Evolutionary conservation across 192 early-diverging fungal genomes (phyloP).

Genomic region (Geranomyces michiganensis): DNA sequence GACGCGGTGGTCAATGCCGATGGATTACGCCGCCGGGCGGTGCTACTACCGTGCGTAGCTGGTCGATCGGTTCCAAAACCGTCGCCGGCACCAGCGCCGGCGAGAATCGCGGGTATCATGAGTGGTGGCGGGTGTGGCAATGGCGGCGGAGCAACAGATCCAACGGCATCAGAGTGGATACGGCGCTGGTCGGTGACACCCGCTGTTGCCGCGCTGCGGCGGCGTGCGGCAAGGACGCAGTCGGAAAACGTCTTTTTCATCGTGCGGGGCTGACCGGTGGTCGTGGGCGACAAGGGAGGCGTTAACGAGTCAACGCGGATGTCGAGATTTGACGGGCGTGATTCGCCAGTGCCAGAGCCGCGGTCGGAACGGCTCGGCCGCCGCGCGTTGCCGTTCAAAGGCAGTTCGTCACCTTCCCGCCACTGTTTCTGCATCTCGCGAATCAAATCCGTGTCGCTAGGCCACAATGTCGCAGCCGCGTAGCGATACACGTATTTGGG

Average conservation of each 20-base stretch:
- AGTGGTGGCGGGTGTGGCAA: conserved; percentile 10
- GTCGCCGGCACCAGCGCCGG: neutral
- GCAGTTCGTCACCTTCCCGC: conserved; percentile 35
- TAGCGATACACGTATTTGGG: conserved; percentile 72
- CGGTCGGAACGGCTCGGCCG: too few species aligned
- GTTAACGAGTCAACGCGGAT: conserved; percentile 12
- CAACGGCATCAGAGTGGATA: too few species aligned
- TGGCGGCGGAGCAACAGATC: neutral
- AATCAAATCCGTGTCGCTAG: conserved; percentile 51
- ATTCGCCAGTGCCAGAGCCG: too few species aligned
- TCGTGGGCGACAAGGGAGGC: neutral
- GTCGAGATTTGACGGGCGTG: neutral
- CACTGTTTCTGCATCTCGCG: conserved; percentile 52
- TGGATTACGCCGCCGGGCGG: neutral
- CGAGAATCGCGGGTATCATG: neutral
- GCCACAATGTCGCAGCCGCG: conserved; percentile 50
- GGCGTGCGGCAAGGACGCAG: neutral
- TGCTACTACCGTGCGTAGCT: neutral
- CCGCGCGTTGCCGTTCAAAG: conserved; percentile 16
- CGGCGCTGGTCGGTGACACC: too few species aligned
- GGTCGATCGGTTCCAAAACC: conserved; percentile 6
- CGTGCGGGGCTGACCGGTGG: too few species aligned
- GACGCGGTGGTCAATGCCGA: neutral
- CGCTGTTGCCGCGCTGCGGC: too few species aligned
- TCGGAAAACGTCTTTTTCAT: conserved; percentile 27